Conservation (phyloP, 305 asterid species). For the Fraxinus sp. region DNA sequence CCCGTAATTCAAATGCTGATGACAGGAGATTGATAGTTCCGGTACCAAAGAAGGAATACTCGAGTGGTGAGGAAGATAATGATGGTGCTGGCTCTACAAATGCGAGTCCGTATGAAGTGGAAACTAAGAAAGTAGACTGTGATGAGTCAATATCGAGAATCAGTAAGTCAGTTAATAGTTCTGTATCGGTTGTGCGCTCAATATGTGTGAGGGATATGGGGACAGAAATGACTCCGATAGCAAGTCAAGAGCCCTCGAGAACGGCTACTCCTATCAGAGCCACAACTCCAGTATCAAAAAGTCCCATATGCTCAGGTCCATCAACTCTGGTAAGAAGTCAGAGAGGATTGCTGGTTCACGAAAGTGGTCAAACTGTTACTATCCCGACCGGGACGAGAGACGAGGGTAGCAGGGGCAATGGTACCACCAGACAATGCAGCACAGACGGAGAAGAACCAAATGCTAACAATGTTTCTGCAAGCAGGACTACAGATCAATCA, state of each 20-base stretch:
- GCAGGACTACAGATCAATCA: slow-evolving; percentile 28
- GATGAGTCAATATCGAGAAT: slow-evolving; percentile 68
- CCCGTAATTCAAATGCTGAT: slow-evolving; percentile 78
- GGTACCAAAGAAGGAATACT: slow-evolving; percentile 36
- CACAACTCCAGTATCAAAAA: slow-evolving; percentile 48
- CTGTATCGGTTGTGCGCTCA: slow-evolving; percentile 48
- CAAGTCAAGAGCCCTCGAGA: slow-evolving; percentile 83
- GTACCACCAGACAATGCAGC: slow-evolving; percentile 27
- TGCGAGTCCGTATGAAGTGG: slow-evolving; percentile 27
- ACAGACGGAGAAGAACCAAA: slow-evolving; percentile 38
- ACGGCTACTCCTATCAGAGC: slow-evolving; percentile 74
- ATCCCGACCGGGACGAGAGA: slow-evolving; percentile 27
- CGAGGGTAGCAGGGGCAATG: slow-evolving; percentile 31
- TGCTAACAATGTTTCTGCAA: slow-evolving; percentile 20
- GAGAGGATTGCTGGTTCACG: slow-evolving; percentile 31
- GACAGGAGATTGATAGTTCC: slow-evolving; percentile 44
- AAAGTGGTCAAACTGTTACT: slow-evolving; percentile 24
- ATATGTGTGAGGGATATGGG: slow-evolving; percentile 86
- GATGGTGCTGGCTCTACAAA: neutral
- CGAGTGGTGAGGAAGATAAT: slow-evolving; percentile 30
- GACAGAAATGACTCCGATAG: slow-evolving; percentile 85
- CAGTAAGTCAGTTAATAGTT: slow-evolving; percentile 37
- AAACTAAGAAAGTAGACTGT: slow-evolving; percentile 46
- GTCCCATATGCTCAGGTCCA: slow-evolving; percentile 49
- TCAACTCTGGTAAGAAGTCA: slow-evolving; percentile 47